Conservation (phyloP, 2,329 filamentous ascomycete genomes). For the Alternaria sp. region DNA sequence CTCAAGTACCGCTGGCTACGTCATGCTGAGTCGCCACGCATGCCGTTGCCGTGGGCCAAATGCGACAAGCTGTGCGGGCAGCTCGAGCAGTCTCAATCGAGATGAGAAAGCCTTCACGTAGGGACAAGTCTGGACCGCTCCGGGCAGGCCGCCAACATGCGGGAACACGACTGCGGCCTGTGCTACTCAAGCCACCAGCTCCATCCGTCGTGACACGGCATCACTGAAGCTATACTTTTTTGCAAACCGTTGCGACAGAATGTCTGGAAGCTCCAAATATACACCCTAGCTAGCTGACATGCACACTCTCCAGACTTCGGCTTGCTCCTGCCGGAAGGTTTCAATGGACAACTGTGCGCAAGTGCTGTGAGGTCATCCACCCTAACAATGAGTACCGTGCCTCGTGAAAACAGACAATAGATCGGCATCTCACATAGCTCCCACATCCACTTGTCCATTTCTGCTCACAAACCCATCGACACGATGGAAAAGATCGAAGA, state of each 20-base stretch:
- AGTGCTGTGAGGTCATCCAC: conserved; percentile 10
- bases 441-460: background rate
- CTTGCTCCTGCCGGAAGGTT: background rate
- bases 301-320: background rate
- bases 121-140: background rate
- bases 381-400: conserved; percentile 4
- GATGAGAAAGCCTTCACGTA: background rate
- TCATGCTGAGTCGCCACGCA: conserved; percentile 22
- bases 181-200: conserved; percentile 1
- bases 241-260: background rate
- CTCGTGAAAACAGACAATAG: conserved; percentile 2
- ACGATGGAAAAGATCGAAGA: conserved; percentile 27
- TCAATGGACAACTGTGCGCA: background rate
- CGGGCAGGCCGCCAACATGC: background rate
- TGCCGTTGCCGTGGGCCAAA: background rate
- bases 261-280: background rate
- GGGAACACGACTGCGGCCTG: background rate
- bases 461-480: background rate
- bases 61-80: background rate
- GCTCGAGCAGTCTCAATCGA: background rate
- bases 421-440: conserved; percentile 1
- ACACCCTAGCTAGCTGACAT: background rate
- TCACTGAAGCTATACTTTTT: background rate
- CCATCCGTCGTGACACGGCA: conserved; percentile 2
- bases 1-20: conserved; percentile 12